Evolutionary conservation across 169 alveolate species (phyloP).

Genomic region (Cryptosporidium parvum): DNA sequence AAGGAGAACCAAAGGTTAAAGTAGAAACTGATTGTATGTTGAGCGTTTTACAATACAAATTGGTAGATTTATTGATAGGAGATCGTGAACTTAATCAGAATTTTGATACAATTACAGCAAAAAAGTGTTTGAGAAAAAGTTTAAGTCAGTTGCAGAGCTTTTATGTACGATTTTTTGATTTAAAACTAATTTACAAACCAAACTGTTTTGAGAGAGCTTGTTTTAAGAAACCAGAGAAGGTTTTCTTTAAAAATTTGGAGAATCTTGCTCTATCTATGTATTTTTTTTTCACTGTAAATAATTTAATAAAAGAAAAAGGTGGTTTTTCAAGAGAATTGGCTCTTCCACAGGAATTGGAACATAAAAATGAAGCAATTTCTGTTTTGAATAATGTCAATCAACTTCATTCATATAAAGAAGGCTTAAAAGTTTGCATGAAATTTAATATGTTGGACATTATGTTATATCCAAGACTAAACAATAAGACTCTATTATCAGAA

Average conservation of each 20-base stretch:
- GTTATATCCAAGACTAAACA: background rate
- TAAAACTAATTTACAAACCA: background rate
- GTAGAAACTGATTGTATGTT: background rate
- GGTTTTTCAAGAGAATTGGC: background rate
- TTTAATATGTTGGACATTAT: background rate
- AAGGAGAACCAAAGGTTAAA: background rate
- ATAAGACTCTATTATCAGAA: background rate
- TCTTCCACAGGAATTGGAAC: conserved; percentile 1
- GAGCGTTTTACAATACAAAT: background rate
- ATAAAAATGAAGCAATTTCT: background rate
- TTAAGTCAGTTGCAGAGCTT: background rate
- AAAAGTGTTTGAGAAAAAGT: background rate
- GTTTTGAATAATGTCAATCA: background rate
- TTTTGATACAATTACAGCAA: background rate
- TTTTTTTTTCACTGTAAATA: background rate
- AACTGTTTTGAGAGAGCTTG: background rate
- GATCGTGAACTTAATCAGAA: background rate
- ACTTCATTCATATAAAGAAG: background rate
- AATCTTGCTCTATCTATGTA: background rate
- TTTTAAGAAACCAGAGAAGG: conserved; percentile 10
- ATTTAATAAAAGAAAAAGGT: background rate
- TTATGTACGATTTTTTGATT: background rate
- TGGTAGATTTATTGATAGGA: background rate
- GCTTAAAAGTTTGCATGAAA: conserved; percentile 2
- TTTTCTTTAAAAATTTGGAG: background rate